These are phyloP conservation scores for Blastobotrys parvus DNA, from an alignment of 805 yeast genomes.

Conservation along the genomic window DNA sequence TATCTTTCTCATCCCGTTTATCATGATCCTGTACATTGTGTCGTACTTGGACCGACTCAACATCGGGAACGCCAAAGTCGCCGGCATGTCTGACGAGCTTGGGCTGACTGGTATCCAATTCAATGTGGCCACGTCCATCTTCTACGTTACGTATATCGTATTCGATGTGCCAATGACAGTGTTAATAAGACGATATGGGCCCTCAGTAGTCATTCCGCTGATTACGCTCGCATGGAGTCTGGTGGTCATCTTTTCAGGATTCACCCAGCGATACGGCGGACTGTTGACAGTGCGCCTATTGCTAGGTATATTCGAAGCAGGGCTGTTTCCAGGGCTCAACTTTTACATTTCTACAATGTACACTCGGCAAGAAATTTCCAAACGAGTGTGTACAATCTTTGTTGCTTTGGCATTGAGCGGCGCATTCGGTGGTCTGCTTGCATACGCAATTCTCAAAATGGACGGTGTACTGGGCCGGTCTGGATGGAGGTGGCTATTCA, in stretches of 20 bases:
- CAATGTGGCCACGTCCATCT: slow-evolving; percentile 22
- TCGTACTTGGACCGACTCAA: slow-evolving; percentile 38
- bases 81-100: slow-evolving; percentile 39
- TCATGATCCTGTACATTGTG: slow-evolving; percentile 11
- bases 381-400: slow-evolving; percentile 32
- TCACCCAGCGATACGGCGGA: slow-evolving; percentile 22
- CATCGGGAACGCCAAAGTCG: slow-evolving; percentile 46
- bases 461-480: slow-evolving; percentile 31
- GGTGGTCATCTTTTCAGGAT: slow-evolving; percentile 27
- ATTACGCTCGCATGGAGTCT: slow-evolving; percentile 34
- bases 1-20: slow-evolving; percentile 35
- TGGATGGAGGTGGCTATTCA: slow-evolving; percentile 46
- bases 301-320: slow-evolving; percentile 35
- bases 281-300: slow-evolving; percentile 30
- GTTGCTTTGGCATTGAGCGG: slow-evolving; percentile 36
- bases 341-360: slow-evolving; percentile 34
- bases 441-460: slow-evolving; percentile 36
- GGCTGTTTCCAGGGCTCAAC: slow-evolving; percentile 36
- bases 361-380: slow-evolving; percentile 31
- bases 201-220: slow-evolving; percentile 29
- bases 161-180: slow-evolving; percentile 27
- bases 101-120: slow-evolving; percentile 34
- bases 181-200: slow-evolving; percentile 29
- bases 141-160: slow-evolving; percentile 2
- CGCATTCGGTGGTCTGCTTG: slow-evolving; percentile 43